Evolutionary conservation across 352 stramenopile species (phyloP).

Genomic region (Saprolegnia parasitica): DNA sequence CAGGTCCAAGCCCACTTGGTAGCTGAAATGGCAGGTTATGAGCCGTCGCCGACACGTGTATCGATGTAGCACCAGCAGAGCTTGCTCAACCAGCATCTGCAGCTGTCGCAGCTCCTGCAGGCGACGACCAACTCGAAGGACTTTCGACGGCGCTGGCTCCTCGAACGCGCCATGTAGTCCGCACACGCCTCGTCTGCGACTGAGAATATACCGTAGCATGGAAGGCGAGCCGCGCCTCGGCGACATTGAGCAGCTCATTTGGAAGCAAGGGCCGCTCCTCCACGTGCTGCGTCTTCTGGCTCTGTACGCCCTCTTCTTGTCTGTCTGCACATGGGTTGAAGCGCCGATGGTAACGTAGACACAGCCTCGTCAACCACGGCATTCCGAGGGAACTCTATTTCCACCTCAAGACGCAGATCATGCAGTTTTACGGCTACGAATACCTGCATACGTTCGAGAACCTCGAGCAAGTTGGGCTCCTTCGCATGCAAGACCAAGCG

Average conservation of each 20-base stretch:
- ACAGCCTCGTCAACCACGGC: slow-evolving; percentile 25
- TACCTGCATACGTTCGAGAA: slow-evolving; percentile 28
- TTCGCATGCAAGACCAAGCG: not conserved
- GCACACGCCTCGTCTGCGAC: not conserved
- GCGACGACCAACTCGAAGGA: slow-evolving; percentile 22
- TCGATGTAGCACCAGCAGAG: slow-evolving; percentile 3
- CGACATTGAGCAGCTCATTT: slow-evolving; percentile 27
- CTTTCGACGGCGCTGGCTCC: slow-evolving; percentile 12
- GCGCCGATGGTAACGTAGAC: not conserved
- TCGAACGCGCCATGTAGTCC: slow-evolving; percentile 21
- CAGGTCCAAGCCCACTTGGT: slow-evolving; percentile 8
- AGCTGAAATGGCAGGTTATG: not conserved
- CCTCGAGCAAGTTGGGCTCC: slow-evolving; percentile 18
- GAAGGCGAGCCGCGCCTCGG: slow-evolving; percentile 18
- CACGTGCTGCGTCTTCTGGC: slow-evolving; percentile 10
- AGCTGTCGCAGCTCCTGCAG: slow-evolving; percentile 17
- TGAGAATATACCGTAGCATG: not conserved
- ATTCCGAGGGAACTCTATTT: slow-evolving; percentile 11
- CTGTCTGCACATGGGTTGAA: not conserved
- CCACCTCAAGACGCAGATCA: slow-evolving; percentile 25
- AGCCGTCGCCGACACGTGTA: not conserved
- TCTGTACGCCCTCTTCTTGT: slow-evolving; percentile 4
- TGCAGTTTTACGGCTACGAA: slow-evolving; percentile 27
- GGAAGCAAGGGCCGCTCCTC: slow-evolving; percentile 13
- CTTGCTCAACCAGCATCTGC: slow-evolving; percentile 18